Percentiles rank a stretch among this genome's conserved stretches.
Evolutionary conservation across 2,329 filamentous ascomycete species (phyloP).

Genomic region (Phialemoniopsis sp.): DNA sequence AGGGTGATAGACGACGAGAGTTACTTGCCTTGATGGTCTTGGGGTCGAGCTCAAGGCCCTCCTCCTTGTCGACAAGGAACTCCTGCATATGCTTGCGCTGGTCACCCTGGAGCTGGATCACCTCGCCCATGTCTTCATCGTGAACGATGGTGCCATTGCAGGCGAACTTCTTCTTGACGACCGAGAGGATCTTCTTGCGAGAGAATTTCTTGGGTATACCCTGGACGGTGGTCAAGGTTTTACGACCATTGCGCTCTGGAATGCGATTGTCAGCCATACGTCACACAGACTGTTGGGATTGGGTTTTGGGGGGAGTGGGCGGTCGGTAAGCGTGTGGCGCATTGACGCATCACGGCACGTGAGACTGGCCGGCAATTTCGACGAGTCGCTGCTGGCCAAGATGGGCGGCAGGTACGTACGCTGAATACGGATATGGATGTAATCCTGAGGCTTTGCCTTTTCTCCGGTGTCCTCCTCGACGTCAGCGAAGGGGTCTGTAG

Average conservation of each 20-base stretch:
- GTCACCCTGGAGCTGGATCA: slow-evolving; percentile 99
- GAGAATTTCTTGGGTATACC: slow-evolving; percentile 98
- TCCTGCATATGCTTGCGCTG: slow-evolving; percentile 98
- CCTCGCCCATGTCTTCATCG: slow-evolving; percentile 95
- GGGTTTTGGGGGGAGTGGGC: too few relatives aligned
- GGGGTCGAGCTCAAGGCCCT: slow-evolving; percentile 86
- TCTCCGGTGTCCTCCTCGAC: slow-evolving; percentile 99
- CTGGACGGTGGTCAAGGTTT: slow-evolving; percentile 99
- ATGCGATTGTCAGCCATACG: slow-evolving; percentile 30
- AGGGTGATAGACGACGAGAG: neutral
- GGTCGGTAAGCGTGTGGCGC: too few relatives aligned
- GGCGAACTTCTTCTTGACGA: slow-evolving; percentile 99
- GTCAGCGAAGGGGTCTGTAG: slow-evolving; percentile 98
- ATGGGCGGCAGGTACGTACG: slow-evolving; percentile 57
- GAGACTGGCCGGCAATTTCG: too few relatives aligned
- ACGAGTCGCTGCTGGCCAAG: slow-evolving; percentile 2
- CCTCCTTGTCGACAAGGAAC: slow-evolving; percentile 94
- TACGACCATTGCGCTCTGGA: slow-evolving; percentile 99
- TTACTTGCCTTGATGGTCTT: slow-evolving; percentile 86
- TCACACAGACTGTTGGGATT: slow-evolving; percentile 1
- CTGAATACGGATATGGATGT: slow-evolving; percentile 99
- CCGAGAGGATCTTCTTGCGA: slow-evolving; percentile 99
- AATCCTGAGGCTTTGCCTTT: slow-evolving; percentile 92
- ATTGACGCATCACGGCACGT: too few relatives aligned
- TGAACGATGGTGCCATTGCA: slow-evolving; percentile 99